Base-by-base conservation (phyloP, 352 stramenopile genomes). In the Globisporangium megalacanthum region DNA sequence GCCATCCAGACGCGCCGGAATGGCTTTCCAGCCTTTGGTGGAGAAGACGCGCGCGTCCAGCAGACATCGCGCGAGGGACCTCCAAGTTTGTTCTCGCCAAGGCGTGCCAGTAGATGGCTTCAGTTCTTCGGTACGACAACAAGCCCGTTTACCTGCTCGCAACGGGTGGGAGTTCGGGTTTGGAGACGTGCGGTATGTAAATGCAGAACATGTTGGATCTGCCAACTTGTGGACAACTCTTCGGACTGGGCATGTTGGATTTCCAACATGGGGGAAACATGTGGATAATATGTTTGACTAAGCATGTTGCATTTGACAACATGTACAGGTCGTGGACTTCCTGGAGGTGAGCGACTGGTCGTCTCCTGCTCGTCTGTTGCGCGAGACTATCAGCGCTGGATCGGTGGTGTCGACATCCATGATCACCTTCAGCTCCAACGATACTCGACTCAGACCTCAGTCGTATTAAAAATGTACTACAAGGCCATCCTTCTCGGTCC, bases 401-500 rank as follows among this genome's bases (percentile, higher is more conserved):
- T 52, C 10, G 46, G 20, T 25, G 25, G 46, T 15, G 46, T 52
- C 14, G 46, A 52, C 46, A 15, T 52, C 8, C 46, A 52, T 10
- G 46, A 35, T 25, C 22, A 36, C 4, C 8, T 52, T 1, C 20
- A 25, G 2, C 20, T 52, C 4, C 46, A 52, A 8, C 9, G 20
- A 8, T 52, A 52, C 46, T 52, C 46, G 4, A 10, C 19, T 4
- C 46, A 52, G 20, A 6, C 37, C 1, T 19, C 46, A 2, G 7
- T 52, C 6, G n/a, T 14, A 4, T 52, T 52, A 11, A 52, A 29
- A 2, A 52, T 37, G 20, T 52, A 52, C 46, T 52, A 52, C 46
- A 37, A 52, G 20, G 20, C 22, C 1, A 19, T 37, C 9, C 37
- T 37, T 19, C 20, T 37, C 9, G 20, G 46, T 4, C 11, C 37